These are phyloP conservation scores for Cryptococcus wingfieldii DNA, from an alignment of 1,284 basidiomycete genomes.

Conservation along the genomic window DNA sequence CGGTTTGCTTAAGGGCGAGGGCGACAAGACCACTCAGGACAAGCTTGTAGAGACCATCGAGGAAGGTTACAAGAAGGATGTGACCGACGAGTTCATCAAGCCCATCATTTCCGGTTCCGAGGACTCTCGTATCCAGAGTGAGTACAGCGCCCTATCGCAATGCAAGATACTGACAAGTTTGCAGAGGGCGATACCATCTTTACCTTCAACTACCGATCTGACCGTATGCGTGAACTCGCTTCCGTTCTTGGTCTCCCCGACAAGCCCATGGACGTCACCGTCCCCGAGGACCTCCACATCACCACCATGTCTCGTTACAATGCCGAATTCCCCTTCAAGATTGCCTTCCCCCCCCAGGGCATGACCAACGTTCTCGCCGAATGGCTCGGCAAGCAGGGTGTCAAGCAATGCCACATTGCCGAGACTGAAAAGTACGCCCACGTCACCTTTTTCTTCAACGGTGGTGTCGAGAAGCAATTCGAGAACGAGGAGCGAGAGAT, in stretches of 20 bases:
- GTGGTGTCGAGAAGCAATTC: constrained; percentile 86
- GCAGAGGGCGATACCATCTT: constrained; percentile 70
- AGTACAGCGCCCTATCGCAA: constrained; percentile 10
- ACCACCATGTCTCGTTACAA: constrained; percentile 93
- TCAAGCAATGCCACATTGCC: constrained; percentile 81
- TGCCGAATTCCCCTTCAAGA: constrained; percentile 74
- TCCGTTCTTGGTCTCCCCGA: constrained; percentile 73
- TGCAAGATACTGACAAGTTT: constrained; percentile 2
- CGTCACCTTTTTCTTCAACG: constrained; percentile 96
- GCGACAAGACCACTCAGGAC: constrained; percentile 56
- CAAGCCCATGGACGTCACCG: constrained; percentile 71
- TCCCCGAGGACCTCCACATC: constrained; percentile 76
- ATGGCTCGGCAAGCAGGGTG: constrained; percentile 70
- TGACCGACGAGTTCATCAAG: constrained; percentile 90
- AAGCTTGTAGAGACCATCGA: constrained; percentile 66
- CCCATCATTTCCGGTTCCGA: constrained; percentile 80
- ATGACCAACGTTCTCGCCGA: constrained; percentile 91
- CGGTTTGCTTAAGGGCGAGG: constrained; percentile 68
- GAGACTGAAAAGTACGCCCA: constrained; percentile 95
- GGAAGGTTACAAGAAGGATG: constrained; percentile 68
- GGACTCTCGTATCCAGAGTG: constrained; percentile 73
- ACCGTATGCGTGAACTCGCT: constrained; percentile 83
- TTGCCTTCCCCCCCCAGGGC: constrained; percentile 80
- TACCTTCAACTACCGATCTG: constrained; percentile 92
- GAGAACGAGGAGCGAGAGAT: constrained; percentile 74